Conservation (phyloP, 371 early-diverging fungal genomes). For the Mucor velutinosus region DNA sequence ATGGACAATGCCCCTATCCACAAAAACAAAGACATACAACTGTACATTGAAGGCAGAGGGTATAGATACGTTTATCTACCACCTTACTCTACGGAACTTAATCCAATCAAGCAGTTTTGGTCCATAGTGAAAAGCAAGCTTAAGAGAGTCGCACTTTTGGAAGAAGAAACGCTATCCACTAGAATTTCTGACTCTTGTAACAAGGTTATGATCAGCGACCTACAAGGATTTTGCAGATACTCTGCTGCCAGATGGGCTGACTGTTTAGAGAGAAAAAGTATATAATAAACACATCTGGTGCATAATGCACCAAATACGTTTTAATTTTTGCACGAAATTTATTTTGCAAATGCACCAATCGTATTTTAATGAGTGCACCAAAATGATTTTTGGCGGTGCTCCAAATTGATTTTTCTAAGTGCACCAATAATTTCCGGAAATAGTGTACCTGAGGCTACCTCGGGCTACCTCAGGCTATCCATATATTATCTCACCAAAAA, state of each 20-base stretch:
- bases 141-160: constrained; percentile 9
- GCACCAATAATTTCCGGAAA: too few species aligned
- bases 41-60: constrained; percentile 13
- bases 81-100: constrained; percentile 14
- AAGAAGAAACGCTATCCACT: constrained; percentile 9
- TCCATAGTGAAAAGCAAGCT: constrained; percentile 13
- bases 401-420: too few species aligned
- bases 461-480: too few species aligned
- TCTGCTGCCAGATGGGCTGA: constrained; percentile 6
- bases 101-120: constrained; percentile 26
- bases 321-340: too few species aligned
- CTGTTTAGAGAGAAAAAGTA: constrained; percentile 3
- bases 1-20: too few species aligned
- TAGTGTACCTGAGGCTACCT: too few species aligned
- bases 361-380: too few species aligned
- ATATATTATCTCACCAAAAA: too few species aligned
- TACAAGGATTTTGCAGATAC: constrained; percentile 11
- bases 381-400: too few species aligned
- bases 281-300: too few species aligned
- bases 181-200: constrained; percentile 11
- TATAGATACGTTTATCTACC: constrained; percentile 20
- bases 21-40: constrained; percentile 8
- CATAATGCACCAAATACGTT: too few species aligned
- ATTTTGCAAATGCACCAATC: too few species aligned
- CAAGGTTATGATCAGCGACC: constrained; percentile 1